Base-by-base conservation (phyloP, 179 eudicot species). In the Spergularia azorica region DNA sequence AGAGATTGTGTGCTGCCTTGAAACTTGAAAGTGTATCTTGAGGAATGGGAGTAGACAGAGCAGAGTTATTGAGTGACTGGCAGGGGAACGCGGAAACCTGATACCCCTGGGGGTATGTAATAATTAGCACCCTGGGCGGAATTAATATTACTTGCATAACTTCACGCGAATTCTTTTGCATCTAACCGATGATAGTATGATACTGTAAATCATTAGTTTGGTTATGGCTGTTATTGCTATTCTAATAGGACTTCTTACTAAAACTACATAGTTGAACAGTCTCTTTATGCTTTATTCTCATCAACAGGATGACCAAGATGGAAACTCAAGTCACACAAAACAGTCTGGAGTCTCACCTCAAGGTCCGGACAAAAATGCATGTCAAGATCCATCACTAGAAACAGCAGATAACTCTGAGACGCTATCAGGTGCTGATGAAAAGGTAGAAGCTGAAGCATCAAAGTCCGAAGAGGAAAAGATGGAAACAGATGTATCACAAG, bases 391-490 rank as follows among this genome's bases (percentile, higher is more conserved):
- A 51, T 32, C 74, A 32, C 43, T 7, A 17, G 60, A 54, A 59
- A 48, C 17, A 5, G 21, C 55, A 12, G 73, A 79, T 48, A 68
- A 57, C 58, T 68, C 51, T 3, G 78, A 67, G 43, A 13, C 74
- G 4, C 59, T 11, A 68, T 74, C 78, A 10, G 70, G 41, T 48
- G 69, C 15, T 36, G 39, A 73, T 12, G 77, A 67, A 60, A 78
- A 48, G 21, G 66, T 38, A 41, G 58, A 57, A n/a, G 36, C 52
- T 9, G 52, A 73, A 67, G 48, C 74, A 50, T 67, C 62, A 38
- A 67, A 70, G 52, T 46, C 39, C 4, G 75, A 74, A 50, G 82
- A 78, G 20, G 84, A 82, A 48, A 75, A 74, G 59, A 21, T 14
- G 3, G 82, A 82, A 41, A 68, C 56, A 10, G 61, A 56, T 65